Evolutionary conservation across 192 early-diverging fungal species (phyloP).

Genomic region (Coemansia sp.): DNA sequence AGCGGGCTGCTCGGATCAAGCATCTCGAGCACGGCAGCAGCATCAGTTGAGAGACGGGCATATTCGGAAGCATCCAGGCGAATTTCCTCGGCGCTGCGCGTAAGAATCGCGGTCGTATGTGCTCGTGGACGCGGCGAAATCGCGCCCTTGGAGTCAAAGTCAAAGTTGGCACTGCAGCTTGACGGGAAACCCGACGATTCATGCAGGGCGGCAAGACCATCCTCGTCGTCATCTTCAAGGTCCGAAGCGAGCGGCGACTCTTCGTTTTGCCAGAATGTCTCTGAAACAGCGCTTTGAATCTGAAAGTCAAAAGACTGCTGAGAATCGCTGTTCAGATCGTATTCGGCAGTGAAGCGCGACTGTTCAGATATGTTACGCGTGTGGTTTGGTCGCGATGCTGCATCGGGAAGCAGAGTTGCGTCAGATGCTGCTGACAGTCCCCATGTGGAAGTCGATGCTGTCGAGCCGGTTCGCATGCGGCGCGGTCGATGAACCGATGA

Average conservation of each 20-base stretch:
- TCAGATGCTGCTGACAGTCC: slow-evolving; percentile 26
- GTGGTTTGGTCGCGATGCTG: slow-evolving; percentile 16
- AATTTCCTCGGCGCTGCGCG: slow-evolving; percentile 25
- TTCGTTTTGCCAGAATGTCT: slow-evolving; percentile 39
- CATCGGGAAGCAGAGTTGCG: slow-evolving; percentile 18
- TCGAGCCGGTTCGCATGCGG: slow-evolving; percentile 26
- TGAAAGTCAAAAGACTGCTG: slow-evolving; percentile 31
- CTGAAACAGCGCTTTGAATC: slow-evolving; percentile 20
- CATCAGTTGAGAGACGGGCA: slow-evolving; percentile 1
- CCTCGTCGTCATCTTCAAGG: slow-evolving; percentile 16
- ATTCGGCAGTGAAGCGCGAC: slow-evolving; percentile 19
- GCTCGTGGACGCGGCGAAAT: slow-evolving; percentile 30
- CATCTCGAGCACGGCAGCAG: slow-evolving; percentile 14
- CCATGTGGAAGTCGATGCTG: slow-evolving; percentile 28
- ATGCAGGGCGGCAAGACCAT: slow-evolving; percentile 17
- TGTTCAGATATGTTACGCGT: slow-evolving; percentile 29
- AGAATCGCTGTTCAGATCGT: slow-evolving; percentile 2
- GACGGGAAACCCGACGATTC: slow-evolving; percentile 36
- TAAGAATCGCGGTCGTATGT: slow-evolving; percentile 9
- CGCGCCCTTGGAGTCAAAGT: slow-evolving; percentile 25
- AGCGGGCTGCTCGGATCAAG: slow-evolving; percentile 46
- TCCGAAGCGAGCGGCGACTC: slow-evolving; percentile 24
- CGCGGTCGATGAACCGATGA: slow-evolving; percentile 25
- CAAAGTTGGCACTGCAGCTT: slow-evolving; percentile 48
- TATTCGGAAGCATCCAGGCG: background rate